phyloP scores from a whole-genome alignment of 805 yeast genomes.

The Saturnispora besseyi region DNA sequence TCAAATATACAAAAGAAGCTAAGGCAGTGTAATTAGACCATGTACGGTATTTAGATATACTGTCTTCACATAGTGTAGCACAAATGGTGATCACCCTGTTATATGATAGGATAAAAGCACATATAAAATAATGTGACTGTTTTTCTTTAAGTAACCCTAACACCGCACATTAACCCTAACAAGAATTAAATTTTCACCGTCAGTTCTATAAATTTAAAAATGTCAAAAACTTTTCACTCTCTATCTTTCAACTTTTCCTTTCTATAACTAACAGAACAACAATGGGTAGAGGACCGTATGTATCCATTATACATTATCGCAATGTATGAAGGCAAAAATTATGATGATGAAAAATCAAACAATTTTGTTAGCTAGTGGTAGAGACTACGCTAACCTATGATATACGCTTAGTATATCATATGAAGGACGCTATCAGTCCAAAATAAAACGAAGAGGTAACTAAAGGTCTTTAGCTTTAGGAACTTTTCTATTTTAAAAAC shows the following conservation, averaged over 20 bases:
- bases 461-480: constrained; percentile 1
- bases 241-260: background rate
- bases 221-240: constrained; percentile 1
- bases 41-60: too few species aligned
- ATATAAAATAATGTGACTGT: background rate
- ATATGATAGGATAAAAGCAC: too few species aligned
- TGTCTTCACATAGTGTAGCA: too few species aligned
- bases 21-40: too few species aligned
- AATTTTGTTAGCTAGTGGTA: background rate
- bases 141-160: constrained; percentile 4
- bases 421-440: constrained; percentile 12
- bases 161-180: background rate
- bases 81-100: too few species aligned
- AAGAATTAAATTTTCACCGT: background rate
- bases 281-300: constrained; percentile 77
- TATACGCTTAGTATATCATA: constrained; percentile 1
- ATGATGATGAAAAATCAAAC: background rate
- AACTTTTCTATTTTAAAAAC: background rate
- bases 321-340: constrained; percentile 7
- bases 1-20: too few species aligned
- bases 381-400: background rate
- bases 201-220: background rate
- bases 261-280: constrained; percentile 22
- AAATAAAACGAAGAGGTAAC: background rate
- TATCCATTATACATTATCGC: constrained; percentile 18